Percentiles rank a stretch among this genome's conserved stretches.
Evolutionary conservation across 371 early-diverging fungal genomes (phyloP).

Genomic region (Blastocladiella emersonii): DNA sequence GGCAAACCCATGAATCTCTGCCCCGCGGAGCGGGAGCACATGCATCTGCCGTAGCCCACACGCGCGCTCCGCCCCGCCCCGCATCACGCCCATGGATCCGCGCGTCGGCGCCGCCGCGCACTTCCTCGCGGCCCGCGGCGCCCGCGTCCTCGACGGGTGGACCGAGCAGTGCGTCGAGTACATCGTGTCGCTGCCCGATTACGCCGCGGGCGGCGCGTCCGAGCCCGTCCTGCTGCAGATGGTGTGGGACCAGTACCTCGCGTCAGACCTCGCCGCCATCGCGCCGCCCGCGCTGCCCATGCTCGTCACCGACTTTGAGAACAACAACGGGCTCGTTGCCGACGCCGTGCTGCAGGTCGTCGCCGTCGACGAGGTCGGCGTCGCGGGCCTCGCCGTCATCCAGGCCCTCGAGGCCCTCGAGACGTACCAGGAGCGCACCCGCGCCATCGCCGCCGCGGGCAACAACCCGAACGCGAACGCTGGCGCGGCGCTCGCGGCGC

Average conservation of each 20-base stretch:
- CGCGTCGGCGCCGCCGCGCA: too few species aligned
- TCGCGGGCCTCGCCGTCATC: background rate
- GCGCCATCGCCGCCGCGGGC: background rate
- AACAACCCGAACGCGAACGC: background rate
- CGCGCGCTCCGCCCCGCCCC: too few species aligned
- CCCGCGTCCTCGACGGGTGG: background rate
- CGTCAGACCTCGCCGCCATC: background rate
- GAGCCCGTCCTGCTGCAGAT: background rate
- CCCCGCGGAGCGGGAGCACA: too few species aligned
- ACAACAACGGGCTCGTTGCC: background rate
- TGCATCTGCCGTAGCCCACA: too few species aligned
- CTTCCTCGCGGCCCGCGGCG: too few species aligned
- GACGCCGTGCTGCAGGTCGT: background rate
- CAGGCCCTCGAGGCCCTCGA: background rate
- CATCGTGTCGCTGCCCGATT: background rate
- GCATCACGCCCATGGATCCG: too few species aligned
- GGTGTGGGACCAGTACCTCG: background rate
- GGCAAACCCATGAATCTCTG: too few species aligned
- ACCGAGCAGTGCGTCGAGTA: background rate
- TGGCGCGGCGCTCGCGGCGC: background rate
- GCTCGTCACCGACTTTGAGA: background rate
- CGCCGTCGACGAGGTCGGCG: background rate
- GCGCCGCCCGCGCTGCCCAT: background rate
- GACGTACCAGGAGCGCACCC: background rate
- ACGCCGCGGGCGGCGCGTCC: background rate